Evolutionary conservation across 1,284 basidiomycete species (phyloP).

Genomic region (Tranzscheliella williamsii): DNA sequence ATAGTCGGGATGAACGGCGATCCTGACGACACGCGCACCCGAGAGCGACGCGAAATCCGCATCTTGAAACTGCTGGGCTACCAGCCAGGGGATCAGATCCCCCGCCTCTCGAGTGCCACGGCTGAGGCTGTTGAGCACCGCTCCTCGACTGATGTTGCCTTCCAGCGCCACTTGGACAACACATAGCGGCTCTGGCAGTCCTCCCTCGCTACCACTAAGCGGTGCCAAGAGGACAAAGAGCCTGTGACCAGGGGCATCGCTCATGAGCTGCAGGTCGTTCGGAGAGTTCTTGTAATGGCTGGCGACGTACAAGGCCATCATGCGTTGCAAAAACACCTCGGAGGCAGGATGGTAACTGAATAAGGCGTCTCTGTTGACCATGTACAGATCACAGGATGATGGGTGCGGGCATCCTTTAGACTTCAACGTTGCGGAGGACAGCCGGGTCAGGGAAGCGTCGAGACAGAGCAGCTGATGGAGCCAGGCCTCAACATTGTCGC

Average conservation of each 20-base stretch:
- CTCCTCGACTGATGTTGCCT: slow-evolving; percentile 84
- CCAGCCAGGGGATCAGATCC: slow-evolving; percentile 97
- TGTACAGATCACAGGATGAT: slow-evolving; percentile 88
- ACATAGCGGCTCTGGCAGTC: slow-evolving; percentile 71
- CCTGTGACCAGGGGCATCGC: slow-evolving; percentile 94
- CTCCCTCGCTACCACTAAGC: slow-evolving; percentile 23
- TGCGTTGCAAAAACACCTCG: slow-evolving; percentile 93
- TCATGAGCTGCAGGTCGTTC: slow-evolving; percentile 94
- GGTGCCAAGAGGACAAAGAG: slow-evolving; percentile 91
- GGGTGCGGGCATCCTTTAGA: slow-evolving; percentile 73
- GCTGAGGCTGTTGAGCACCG: slow-evolving; percentile 81
- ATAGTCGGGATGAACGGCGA: slow-evolving; percentile 97
- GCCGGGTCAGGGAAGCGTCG: slow-evolving; percentile 77
- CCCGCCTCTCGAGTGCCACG: slow-evolving; percentile 82
- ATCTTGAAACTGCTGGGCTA: slow-evolving; percentile 96
- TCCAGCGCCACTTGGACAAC: slow-evolving; percentile 89
- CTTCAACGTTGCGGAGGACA: slow-evolving; percentile 60
- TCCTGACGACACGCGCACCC: slow-evolving; percentile 86
- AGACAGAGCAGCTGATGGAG: slow-evolving; percentile 88
- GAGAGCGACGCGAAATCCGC: slow-evolving; percentile 85
- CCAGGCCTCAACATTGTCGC: slow-evolving; percentile 93
- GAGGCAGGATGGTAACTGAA: slow-evolving; percentile 97
- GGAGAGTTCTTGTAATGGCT: slow-evolving; percentile 99
- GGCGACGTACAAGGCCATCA: slow-evolving; percentile 97
- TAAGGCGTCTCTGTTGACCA: slow-evolving; percentile 92